These are phyloP conservation scores for Leptodontidium sp. DNA, from an alignment of 2,329 filamentous ascomycete genomes.

Conservation along the genomic window DNA sequence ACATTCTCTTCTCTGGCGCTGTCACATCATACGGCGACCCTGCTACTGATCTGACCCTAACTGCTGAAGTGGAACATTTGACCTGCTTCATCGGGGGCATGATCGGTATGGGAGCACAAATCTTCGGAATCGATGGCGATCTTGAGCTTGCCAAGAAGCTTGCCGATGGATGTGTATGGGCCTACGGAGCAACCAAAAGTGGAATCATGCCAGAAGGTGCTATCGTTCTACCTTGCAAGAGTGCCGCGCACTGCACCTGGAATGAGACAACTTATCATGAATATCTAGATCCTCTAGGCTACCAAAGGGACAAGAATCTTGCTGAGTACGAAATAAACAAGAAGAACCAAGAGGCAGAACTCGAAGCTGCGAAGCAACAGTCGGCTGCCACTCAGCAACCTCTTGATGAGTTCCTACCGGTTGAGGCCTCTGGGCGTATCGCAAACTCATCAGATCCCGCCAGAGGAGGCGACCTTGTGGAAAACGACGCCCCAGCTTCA, in stretches of 20 bases:
- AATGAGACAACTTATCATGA: constrained; percentile 43
- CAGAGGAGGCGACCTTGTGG: constrained; percentile 21
- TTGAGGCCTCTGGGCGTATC: neutral
- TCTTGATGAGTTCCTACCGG: neutral
- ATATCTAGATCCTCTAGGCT: constrained; percentile 49
- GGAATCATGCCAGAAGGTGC: constrained; percentile 72
- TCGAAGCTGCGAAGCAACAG: constrained; percentile 18
- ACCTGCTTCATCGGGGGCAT: constrained; percentile 77
- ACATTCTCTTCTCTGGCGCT: constrained; percentile 79
- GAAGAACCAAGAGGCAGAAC: constrained; percentile 19
- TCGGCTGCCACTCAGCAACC: constrained; percentile 1
- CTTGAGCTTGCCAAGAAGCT: constrained; percentile 69
- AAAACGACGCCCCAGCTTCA: constrained; percentile 28
- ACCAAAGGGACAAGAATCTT: constrained; percentile 54
- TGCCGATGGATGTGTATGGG: constrained; percentile 75
- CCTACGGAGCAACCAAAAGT: constrained; percentile 65
- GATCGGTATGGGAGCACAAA: constrained; percentile 70
- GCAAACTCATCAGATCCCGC: constrained; percentile 21
- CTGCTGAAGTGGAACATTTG: constrained; percentile 57
- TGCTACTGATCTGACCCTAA: constrained; percentile 53
- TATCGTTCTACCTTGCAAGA: constrained; percentile 57
- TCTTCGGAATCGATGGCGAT: constrained; percentile 66
- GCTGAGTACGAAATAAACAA: constrained; percentile 51
- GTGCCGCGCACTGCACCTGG: constrained; percentile 42
- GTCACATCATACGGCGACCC: constrained; percentile 57